Conservation (phyloP, 768 basidiomycete species). For the Termitomyces sp. region DNA sequence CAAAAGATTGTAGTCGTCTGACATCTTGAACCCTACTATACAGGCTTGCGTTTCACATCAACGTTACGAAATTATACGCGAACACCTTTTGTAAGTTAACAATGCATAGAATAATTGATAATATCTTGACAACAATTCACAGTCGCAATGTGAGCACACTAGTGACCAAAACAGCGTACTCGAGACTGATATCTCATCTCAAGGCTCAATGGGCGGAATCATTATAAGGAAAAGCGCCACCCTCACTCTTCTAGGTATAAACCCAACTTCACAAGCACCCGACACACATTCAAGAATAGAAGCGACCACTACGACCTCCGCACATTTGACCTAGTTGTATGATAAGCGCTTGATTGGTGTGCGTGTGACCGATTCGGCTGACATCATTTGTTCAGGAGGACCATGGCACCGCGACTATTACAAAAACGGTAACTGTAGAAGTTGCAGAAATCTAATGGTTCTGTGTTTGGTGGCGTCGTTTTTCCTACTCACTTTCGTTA, state of each 20-base stretch:
- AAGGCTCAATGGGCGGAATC: background rate
- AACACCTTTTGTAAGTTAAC: too few relatives aligned
- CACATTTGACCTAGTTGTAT: background rate
- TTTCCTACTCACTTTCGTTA: too few relatives aligned
- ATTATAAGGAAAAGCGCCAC: too few relatives aligned
- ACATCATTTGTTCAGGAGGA: background rate
- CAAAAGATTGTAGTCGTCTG: too few relatives aligned
- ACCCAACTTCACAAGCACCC: background rate
- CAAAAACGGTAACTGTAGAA: background rate
- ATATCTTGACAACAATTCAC: slow-evolving; percentile 13
- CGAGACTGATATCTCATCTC: background rate
- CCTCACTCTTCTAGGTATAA: too few relatives aligned
- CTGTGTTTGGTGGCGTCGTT: too few relatives aligned
- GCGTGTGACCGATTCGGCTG: background rate
- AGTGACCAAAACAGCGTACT: background rate
- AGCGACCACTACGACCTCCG: background rate
- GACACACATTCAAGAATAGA: background rate
- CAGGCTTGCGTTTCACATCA: background rate
- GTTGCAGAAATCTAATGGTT: background rate
- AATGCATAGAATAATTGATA: too few relatives aligned
- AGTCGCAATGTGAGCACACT: too few relatives aligned
- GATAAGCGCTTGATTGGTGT: background rate
- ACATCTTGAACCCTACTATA: background rate
- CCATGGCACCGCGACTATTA: background rate
- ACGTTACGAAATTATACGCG: background rate